These are phyloP conservation scores for Zarea fungicola DNA, from an alignment of 2,329 filamentous ascomycete genomes.

Conservation along the genomic window DNA sequence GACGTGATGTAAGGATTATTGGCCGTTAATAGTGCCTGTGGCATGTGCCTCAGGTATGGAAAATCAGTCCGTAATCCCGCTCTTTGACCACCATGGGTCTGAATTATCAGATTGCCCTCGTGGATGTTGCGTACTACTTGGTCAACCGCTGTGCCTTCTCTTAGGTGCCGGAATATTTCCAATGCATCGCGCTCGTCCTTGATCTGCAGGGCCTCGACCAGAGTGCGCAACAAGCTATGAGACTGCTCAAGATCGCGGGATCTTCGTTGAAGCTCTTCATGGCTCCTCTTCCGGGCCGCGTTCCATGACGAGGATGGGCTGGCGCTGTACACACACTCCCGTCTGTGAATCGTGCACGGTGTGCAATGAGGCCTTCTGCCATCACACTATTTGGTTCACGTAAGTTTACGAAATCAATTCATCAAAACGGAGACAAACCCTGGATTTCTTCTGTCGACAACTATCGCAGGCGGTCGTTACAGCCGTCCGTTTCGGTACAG, in stretches of 20 bases:
- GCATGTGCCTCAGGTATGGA: not conserved
- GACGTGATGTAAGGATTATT: not conserved
- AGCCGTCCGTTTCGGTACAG: too few relatives aligned
- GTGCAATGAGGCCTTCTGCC: not conserved
- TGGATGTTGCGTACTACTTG: not conserved
- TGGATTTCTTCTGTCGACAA: too few relatives aligned
- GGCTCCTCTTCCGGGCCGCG: not conserved
- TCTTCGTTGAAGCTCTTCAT: not conserved
- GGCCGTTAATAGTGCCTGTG: not conserved
- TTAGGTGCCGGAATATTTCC: not conserved
- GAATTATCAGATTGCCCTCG: not conserved
- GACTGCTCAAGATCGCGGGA: not conserved
- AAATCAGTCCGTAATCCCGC: not conserved
- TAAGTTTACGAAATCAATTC: too few relatives aligned
- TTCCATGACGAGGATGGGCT: not conserved
- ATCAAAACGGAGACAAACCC: too few relatives aligned
- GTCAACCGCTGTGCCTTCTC: not conserved
- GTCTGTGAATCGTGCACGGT: not conserved
- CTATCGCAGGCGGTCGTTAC: too few relatives aligned
- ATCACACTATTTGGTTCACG: not conserved
- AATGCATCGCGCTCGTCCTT: conserved; percentile 2
- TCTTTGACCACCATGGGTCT: not conserved
- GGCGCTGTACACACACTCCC: not conserved
- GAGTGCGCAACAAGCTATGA: not conserved
- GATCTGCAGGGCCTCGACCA: not conserved